Evolutionary conservation across 148 eudicot genomes (phyloP).

Genomic region (Chenopodium quinoa): DNA sequence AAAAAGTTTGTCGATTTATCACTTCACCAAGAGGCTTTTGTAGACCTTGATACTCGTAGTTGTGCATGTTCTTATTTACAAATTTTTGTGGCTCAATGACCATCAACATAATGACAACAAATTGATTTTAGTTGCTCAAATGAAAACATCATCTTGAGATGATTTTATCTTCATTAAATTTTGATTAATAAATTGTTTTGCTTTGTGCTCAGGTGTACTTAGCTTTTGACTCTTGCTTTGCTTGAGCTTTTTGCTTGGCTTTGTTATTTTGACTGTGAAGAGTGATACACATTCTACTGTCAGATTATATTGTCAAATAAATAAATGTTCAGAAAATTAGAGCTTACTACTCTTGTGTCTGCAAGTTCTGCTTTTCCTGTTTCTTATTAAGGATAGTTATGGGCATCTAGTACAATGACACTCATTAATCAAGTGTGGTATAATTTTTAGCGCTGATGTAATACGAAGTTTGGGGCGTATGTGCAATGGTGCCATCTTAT

Average conservation of each 20-base stretch:
- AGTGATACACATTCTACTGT: neutral
- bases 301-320: too few relatives aligned
- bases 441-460: too few relatives aligned
- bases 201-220: slow-evolving; percentile 11
- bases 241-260: neutral
- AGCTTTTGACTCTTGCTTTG: neutral
- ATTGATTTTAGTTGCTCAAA: slow-evolving; percentile 13
- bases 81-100: slow-evolving; percentile 24
- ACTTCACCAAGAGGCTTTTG: slow-evolving; percentile 21
- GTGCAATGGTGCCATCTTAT: too few relatives aligned
- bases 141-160: slow-evolving; percentile 13
- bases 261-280: neutral
- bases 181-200: slow-evolving; percentile 7
- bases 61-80: slow-evolving; percentile 19
- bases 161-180: neutral
- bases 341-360: too few relatives aligned
- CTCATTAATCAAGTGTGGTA: too few relatives aligned
- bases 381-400: too few relatives aligned
- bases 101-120: slow-evolving; percentile 16
- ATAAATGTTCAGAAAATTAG: too few relatives aligned
- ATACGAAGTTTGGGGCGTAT: too few relatives aligned
- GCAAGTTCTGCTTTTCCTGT: too few relatives aligned
- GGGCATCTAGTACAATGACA: too few relatives aligned
- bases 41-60: slow-evolving; percentile 25
- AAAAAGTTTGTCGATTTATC: slow-evolving; percentile 24